These are phyloP conservation scores for Quercus alba DNA, from an alignment of 306 rosid genomes.

Conservation along the genomic window DNA sequence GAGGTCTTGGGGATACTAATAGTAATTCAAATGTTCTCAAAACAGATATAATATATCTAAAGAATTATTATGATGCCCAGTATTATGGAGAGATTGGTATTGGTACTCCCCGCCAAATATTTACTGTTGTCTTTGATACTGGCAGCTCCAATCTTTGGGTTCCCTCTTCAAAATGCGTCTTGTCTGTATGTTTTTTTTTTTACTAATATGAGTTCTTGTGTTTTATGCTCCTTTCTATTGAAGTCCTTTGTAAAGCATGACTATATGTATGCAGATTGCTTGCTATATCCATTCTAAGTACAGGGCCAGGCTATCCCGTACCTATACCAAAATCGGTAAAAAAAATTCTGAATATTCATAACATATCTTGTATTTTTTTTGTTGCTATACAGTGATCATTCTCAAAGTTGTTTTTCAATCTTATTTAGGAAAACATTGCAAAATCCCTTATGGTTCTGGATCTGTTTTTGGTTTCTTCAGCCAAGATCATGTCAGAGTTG, in stretches of 20 bases:
- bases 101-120: constrained; percentile 67
- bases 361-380: not conserved
- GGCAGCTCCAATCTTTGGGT: constrained; percentile 84
- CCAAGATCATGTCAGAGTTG: constrained; percentile 37
- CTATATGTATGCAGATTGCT: constrained; percentile 58
- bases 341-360: not conserved
- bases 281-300: constrained; percentile 67
- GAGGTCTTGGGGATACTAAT: not conserved
- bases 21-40: not conserved
- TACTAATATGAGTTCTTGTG: not conserved
- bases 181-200: constrained; percentile 49
- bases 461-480: constrained; percentile 50
- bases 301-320: constrained; percentile 46
- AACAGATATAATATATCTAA: constrained; percentile 39
- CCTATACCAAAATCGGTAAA: constrained; percentile 45
- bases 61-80: constrained; percentile 65
- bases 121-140: constrained; percentile 72
- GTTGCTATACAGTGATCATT: not conserved
- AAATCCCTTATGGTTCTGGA: constrained; percentile 47
- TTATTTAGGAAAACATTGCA: constrained; percentile 41
- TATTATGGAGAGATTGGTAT: constrained; percentile 73
- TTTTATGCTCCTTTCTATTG: not conserved
- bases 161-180: constrained; percentile 67
- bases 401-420: constrained; percentile 5
- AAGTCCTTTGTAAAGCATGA: constrained; percentile 12